Conservation (phyloP, 108 stramenopile genomes). For the Cyclotella distinguenda region DNA sequence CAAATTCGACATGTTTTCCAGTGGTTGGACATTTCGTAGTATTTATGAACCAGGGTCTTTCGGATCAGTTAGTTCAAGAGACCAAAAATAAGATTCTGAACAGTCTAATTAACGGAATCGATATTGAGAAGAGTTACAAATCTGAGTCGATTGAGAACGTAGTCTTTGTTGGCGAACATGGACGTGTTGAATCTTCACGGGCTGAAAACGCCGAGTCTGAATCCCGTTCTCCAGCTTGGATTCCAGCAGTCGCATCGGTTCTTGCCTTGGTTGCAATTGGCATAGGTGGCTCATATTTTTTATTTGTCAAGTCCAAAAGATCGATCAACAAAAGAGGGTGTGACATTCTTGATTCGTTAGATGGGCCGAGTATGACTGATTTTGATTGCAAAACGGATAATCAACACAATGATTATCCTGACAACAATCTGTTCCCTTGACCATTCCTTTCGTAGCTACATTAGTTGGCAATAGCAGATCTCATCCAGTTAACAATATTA, state of each 20-base stretch:
- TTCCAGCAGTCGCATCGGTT: background rate
- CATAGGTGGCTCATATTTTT: background rate
- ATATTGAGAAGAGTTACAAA: too few species aligned
- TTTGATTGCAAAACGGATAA: too few species aligned
- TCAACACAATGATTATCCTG: too few species aligned
- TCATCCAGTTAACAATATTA: too few species aligned
- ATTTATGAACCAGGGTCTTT: background rate
- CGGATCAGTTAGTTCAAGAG: background rate
- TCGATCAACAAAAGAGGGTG: too few species aligned
- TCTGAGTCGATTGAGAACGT: background rate
- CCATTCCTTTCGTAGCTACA: too few species aligned
- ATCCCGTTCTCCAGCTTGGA: background rate
- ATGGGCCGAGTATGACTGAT: too few species aligned
- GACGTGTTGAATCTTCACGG: background rate
- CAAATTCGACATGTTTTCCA: background rate
- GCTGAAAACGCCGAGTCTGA: background rate
- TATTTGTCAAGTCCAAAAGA: too few species aligned
- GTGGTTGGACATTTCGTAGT: slow-evolving; percentile 4
- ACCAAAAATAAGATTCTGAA: background rate
- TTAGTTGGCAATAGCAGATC: too few species aligned
- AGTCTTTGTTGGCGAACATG: background rate
- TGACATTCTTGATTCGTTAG: too few species aligned
- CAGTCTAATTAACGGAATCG: background rate
- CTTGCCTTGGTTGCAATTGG: background rate
- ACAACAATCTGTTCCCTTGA: too few species aligned